Conservation (phyloP, 2,329 filamentous ascomycete genomes). For the Ascomycota sp. region DNA sequence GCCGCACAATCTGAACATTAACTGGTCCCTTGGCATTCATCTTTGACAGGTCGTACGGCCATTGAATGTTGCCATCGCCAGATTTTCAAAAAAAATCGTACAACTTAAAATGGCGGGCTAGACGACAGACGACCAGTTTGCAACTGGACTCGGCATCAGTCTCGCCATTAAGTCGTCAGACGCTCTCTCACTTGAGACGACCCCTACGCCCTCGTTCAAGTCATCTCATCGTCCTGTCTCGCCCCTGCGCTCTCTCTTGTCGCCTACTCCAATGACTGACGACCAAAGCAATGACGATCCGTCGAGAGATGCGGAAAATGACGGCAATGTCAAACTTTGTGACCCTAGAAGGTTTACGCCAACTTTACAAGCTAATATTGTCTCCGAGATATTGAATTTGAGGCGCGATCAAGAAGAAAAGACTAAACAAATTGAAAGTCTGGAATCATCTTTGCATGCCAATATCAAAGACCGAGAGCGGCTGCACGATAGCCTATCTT, state of each 20-base stretch:
- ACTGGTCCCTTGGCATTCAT: too few relatives aligned
- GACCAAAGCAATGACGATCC: slow-evolving; percentile 25
- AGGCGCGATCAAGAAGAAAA: slow-evolving; percentile 84
- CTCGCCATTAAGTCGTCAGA: slow-evolving; percentile 48
- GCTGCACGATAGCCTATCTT: slow-evolving; percentile 39
- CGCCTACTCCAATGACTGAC: slow-evolving; percentile 29
- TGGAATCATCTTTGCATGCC: slow-evolving; percentile 56
- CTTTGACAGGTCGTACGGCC: not conserved
- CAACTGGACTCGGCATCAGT: slow-evolving; percentile 28
- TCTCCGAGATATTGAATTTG: slow-evolving; percentile 78
- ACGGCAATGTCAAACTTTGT: slow-evolving; percentile 54
- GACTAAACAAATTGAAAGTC: slow-evolving; percentile 61
- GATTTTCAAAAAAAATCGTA: not conserved
- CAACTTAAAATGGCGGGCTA: slow-evolving; percentile 28
- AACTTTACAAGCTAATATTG: slow-evolving; percentile 80
- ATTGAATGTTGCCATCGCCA: not conserved
- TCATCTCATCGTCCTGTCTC: slow-evolving; percentile 45
- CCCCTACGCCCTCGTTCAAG: slow-evolving; percentile 39
- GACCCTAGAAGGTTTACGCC: slow-evolving; percentile 90
- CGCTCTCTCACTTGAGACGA: slow-evolving; percentile 52
- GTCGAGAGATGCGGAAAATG: slow-evolving; percentile 36
- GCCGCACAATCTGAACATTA: too few relatives aligned
- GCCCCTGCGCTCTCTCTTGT: slow-evolving; percentile 35
- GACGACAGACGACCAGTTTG: slow-evolving; percentile 44
- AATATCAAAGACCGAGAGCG: slow-evolving; percentile 56